A percentile compares a stretch with the other conserved stretches of the same genome.
These are phyloP conservation scores for Beauveria medogensis DNA, from an alignment of 2,329 filamentous ascomycete genomes.

Conservation along the genomic window DNA sequence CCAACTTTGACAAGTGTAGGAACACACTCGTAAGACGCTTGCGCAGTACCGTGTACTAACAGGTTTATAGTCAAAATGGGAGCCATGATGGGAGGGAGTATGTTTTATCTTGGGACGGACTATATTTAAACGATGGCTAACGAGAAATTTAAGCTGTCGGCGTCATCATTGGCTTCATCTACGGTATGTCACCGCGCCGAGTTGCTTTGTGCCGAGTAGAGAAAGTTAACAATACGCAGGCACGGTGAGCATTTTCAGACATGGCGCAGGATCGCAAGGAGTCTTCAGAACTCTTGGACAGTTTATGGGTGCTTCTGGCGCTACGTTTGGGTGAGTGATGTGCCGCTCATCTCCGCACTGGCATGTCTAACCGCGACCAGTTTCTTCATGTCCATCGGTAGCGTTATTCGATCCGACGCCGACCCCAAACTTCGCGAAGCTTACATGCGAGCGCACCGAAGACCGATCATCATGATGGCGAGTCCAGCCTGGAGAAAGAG, in stretches of 20 bases:
- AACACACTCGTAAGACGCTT: not conserved
- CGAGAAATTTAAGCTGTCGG: slow-evolving; percentile 63
- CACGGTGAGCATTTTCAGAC: slow-evolving; percentile 89
- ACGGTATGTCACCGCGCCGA: slow-evolving; percentile 50
- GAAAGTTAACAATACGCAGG: slow-evolving; percentile 41
- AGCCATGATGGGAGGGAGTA: slow-evolving; percentile 97
- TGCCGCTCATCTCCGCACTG: not conserved
- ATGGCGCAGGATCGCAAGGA: slow-evolving; percentile 85
- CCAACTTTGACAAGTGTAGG: slow-evolving; percentile 48
- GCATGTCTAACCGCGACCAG: slow-evolving; percentile 25
- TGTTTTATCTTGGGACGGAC: slow-evolving; percentile 30
- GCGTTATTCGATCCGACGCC: slow-evolving; percentile 87
- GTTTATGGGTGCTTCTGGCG: slow-evolving; percentile 92
- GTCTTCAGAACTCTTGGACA: slow-evolving; percentile 91
- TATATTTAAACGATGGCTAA: slow-evolving; percentile 22
- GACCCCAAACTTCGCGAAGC: slow-evolving; percentile 67
- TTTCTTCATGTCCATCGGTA: slow-evolving; percentile 99
- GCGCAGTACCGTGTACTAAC: slow-evolving; percentile 13
- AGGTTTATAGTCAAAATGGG: slow-evolving; percentile 79
- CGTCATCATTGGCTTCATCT: slow-evolving; percentile 95
- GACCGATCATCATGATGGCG: slow-evolving; percentile 56
- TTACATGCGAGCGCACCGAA: slow-evolving; percentile 65
- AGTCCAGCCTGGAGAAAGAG: slow-evolving; percentile 29
- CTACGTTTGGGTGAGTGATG: slow-evolving; percentile 75
- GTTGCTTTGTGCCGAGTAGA: slow-evolving; percentile 7